Evolutionary conservation across 1,139 yeast species (phyloP), one percentile per base, ranked within the genome.

Genomic region (Lodderomyces jiufengensis): DNA sequence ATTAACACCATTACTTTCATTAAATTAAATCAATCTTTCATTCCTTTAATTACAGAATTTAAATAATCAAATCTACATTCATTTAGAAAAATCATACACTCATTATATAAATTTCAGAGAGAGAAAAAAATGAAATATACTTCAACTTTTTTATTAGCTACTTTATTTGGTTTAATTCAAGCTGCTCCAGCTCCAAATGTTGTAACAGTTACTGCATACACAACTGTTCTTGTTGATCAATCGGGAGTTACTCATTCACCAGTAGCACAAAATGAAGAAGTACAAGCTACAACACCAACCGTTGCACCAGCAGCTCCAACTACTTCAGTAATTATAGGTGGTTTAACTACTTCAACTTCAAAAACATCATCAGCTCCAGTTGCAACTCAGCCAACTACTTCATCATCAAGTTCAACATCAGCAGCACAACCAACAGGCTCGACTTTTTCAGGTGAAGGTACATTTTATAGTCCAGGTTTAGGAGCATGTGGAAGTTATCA

Each of bases 401-500:
- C 50, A 10, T 38, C 52, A 4, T 24, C 53, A 7, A 29, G 58
- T n/a, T 29, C 52, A 18, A 16, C 54, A 15, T 31, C 52, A n/a
- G 32, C 44, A 9, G 23, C 52, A 8, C 34, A 44, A 15, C 31
- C 44, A 23, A 27, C 34, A 13, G 47, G 48, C 6, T 13, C 30
- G 4, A 5, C 35, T 9, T 21, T 36, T 13, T 43, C 63, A 20
- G 84, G 85, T 41, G 65, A 77, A 40, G 84, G 81, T 45, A 79
- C 85, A 37, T 79, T 56, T 67, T 79, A 73, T 62, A 59, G 61
- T 33, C 59, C 77, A 21, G 83, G 79, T 15, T 57, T 78, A 41
- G 85, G 84, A 38, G 78, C 85, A 21, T 79, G 85, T 60, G 85
- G 85, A 32, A 42, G 47, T 39, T 57, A 64, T 43, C 70, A 57